Conservation (phyloP, 2,329 filamentous ascomycete genomes). For the Drechmeria coniospora region DNA sequence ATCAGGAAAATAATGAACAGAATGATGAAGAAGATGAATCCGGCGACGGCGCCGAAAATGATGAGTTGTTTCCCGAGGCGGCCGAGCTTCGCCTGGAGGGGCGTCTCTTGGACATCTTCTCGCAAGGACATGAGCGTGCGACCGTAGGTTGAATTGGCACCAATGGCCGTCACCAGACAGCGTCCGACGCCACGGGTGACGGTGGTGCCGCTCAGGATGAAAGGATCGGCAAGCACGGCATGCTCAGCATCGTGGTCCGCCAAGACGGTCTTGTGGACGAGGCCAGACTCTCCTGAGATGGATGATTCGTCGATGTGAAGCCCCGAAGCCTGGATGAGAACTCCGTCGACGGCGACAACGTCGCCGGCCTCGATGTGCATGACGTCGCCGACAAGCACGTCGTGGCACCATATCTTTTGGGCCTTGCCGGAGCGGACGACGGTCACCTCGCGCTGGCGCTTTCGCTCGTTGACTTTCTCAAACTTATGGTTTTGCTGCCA, state of each 20-base stretch:
- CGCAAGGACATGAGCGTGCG: conserved; percentile 67
- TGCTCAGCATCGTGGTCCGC: conserved; percentile 45
- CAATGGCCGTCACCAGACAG: conserved; percentile 61
- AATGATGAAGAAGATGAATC: conserved; percentile 24
- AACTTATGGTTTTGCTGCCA: conserved; percentile 74
- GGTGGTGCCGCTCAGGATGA: conserved; percentile 67
- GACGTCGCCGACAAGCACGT: conserved; percentile 60
- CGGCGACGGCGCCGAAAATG: conserved; percentile 23
- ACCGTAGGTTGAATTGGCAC: conserved; percentile 59
- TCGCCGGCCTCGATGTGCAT: conserved; percentile 60
- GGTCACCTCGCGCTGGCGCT: conserved; percentile 60
- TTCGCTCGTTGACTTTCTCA: conserved; percentile 65
- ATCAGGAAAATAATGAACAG: conserved; percentile 24
- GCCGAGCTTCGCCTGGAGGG: conserved; percentile 63
- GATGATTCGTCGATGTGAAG: conserved; percentile 59
- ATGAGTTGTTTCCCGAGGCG: conserved; percentile 61
- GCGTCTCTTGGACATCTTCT: conserved; percentile 63
- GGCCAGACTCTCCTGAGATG: conserved; percentile 60
- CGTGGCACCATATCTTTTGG: conserved; percentile 52
- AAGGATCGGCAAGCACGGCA: conserved; percentile 46
- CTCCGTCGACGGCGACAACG: conserved; percentile 53
- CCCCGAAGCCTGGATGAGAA: conserved; percentile 41
- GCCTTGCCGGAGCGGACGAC: conserved; percentile 61
- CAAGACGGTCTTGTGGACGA: conserved; percentile 46
- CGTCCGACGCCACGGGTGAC: conserved; percentile 61